Conservation (phyloP, 106 monocot species). For the Dendrobium chrysotoxum region DNA sequence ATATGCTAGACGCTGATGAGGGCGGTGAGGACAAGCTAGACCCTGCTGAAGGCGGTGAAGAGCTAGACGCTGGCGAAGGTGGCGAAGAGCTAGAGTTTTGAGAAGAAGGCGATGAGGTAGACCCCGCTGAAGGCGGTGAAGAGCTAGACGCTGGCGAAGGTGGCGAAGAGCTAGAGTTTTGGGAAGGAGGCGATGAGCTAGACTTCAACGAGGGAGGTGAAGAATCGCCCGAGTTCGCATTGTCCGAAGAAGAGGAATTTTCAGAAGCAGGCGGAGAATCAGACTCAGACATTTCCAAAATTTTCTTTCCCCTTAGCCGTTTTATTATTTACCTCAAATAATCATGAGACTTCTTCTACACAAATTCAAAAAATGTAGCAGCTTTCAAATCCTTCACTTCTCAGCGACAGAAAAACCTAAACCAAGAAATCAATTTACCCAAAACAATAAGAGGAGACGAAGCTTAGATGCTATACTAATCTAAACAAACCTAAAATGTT, state of each 20-base stretch:
- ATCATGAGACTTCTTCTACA: not conserved
- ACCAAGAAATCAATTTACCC: not conserved
- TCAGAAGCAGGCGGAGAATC: not conserved
- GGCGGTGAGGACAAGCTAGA: not conserved
- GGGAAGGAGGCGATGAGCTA: not conserved
- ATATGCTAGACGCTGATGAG: not conserved
- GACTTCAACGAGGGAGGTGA: not conserved
- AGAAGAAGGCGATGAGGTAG: not conserved
- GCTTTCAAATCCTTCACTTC: not conserved
- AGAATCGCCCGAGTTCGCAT: not conserved
- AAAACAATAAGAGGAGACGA: not conserved
- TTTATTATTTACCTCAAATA: not conserved
- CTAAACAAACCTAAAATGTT: not conserved
- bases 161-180: not conserved
- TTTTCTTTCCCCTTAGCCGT: not conserved
- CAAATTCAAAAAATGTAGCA: not conserved
- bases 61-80: not conserved
- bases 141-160: not conserved
- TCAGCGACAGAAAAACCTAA: not conserved
- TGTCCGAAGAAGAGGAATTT: not conserved
- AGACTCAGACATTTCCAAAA: conserved; percentile 6
- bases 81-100: not conserved
- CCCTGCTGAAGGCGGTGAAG: conserved; percentile 1
- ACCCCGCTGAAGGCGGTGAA: not conserved
- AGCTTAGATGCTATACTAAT: not conserved